A percentile compares a stretch with the other conserved stretches of the same genome.
These are phyloP conservation scores for Parietichytrium sp. DNA, from an alignment of 108 stramenopile genomes.

Conservation along the genomic window DNA sequence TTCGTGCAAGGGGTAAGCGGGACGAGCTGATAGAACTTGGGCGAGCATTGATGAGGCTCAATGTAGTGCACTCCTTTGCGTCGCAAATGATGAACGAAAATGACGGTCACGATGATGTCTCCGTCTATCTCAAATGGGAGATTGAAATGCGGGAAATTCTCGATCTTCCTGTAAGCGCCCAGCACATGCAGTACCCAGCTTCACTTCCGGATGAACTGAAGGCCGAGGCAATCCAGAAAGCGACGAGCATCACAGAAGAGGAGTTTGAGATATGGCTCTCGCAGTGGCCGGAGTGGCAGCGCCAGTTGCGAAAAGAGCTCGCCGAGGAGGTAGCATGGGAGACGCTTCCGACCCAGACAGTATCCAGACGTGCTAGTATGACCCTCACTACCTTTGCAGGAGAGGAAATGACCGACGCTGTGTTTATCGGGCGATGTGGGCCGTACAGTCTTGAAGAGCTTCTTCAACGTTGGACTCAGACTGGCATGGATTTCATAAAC, in stretches of 20 bases:
- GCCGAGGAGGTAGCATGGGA: neutral
- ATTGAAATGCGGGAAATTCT: slow-evolving; percentile 16
- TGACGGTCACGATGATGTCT: slow-evolving; percentile 1
- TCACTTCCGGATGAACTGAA: too few relatives aligned
- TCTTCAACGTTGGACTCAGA: neutral
- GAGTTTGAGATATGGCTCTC: slow-evolving; percentile 22
- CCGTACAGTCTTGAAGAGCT: neutral
- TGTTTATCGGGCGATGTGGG: neutral
- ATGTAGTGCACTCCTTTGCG: slow-evolving; percentile 35
- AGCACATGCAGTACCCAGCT: slow-evolving; percentile 27
- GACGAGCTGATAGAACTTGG: neutral
- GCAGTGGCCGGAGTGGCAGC: neutral
- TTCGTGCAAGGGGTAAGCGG: neutral
- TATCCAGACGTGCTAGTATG: neutral
- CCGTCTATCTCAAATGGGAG: slow-evolving; percentile 16
- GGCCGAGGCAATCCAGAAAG: too few relatives aligned
- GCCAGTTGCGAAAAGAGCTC: slow-evolving; percentile 1
- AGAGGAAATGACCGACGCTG: neutral
- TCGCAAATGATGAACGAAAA: neutral
- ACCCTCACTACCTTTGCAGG: slow-evolving; percentile 15
- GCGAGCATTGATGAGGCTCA: neutral
- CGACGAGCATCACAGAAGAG: slow-evolving; percentile 5
- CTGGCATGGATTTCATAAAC: slow-evolving; percentile 26
- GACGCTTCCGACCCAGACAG: neutral
- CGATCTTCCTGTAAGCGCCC: neutral